These are phyloP conservation scores for Hymenoscyphus fructigenus DNA, from an alignment of 2,329 filamentous ascomycete genomes.

Conservation along the genomic window DNA sequence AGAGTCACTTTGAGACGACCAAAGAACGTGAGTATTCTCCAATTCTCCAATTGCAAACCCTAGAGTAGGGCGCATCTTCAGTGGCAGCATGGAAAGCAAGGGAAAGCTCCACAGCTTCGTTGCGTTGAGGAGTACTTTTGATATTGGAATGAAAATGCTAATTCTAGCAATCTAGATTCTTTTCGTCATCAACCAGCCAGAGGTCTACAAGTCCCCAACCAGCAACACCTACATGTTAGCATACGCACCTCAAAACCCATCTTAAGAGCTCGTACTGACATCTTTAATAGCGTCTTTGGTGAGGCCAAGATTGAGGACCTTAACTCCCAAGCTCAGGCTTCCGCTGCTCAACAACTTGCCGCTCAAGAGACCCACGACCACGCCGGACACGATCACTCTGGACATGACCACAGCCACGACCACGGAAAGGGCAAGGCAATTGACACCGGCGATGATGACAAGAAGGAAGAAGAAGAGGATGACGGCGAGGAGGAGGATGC, in stretches of 20 bases:
- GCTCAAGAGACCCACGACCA: conserved; percentile 56
- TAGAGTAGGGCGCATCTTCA: background rate
- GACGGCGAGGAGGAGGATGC: conserved; percentile 96
- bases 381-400: conserved; percentile 55
- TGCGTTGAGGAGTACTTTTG: background rate
- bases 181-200: conserved; percentile 99
- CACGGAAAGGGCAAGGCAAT: conserved; percentile 64
- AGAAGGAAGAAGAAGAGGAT: conserved; percentile 77
- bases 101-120: background rate
- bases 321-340: conserved; percentile 96
- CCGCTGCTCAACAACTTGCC: conserved; percentile 92
- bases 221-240: conserved; percentile 99
- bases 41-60: background rate
- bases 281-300: conserved; percentile 78
- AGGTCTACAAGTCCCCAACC: conserved; percentile 98
- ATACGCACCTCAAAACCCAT: conserved; percentile 10
- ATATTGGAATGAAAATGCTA: background rate
- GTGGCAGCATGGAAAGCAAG: background rate
- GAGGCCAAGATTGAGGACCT: conserved; percentile 99
- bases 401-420: conserved; percentile 70
- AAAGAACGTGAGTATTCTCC: conserved; percentile 80
- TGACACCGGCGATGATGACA: conserved; percentile 69
- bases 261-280: conserved; percentile 16
- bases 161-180: conserved; percentile 66
- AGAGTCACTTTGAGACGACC: conserved; percentile 96